phyloP scores from a whole-genome alignment of 345 rosid genomes.

The Brassica carinata region DNA sequence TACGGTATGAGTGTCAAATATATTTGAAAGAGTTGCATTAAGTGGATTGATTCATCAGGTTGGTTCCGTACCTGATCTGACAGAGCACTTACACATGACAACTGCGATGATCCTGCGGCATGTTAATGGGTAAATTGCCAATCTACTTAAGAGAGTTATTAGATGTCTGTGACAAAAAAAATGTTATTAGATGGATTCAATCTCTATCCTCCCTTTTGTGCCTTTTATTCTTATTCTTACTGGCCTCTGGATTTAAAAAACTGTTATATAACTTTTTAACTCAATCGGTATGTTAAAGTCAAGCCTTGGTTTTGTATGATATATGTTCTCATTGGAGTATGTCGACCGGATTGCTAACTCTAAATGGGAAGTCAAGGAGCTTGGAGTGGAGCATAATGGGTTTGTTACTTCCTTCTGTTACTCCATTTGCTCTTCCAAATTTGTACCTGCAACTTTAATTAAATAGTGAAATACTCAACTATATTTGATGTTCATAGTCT shows the following conservation, averaged over 20 bases:
- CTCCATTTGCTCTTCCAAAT: not conserved
- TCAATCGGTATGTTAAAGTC: not conserved
- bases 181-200: too few species aligned
- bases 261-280: not conserved
- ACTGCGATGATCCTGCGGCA: conserved; percentile 89
- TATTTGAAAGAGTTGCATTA: conserved; percentile 28
- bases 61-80: conserved; percentile 82
- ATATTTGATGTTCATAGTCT: not conserved
- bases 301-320: too few species aligned
- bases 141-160: conserved; percentile 4
- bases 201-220: not conserved
- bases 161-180: not conserved
- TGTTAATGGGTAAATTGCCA: conserved; percentile 74
- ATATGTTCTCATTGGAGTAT: conserved; percentile 37
- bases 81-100: conserved; percentile 75
- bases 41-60: conserved; percentile 60
- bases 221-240: conserved; percentile 4
- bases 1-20: conserved; percentile 18
- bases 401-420: conserved; percentile 48
- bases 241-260: not conserved
- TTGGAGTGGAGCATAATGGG: conserved; percentile 98
- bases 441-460: not conserved
- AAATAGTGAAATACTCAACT: not conserved
- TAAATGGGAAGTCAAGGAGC: conserved; percentile 97
- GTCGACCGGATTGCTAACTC: conserved; percentile 91